Evolutionary conservation across 345 rosid genomes (phyloP), one percentile per base, ranked within the genome.

Genomic region (Salix exigua): DNA sequence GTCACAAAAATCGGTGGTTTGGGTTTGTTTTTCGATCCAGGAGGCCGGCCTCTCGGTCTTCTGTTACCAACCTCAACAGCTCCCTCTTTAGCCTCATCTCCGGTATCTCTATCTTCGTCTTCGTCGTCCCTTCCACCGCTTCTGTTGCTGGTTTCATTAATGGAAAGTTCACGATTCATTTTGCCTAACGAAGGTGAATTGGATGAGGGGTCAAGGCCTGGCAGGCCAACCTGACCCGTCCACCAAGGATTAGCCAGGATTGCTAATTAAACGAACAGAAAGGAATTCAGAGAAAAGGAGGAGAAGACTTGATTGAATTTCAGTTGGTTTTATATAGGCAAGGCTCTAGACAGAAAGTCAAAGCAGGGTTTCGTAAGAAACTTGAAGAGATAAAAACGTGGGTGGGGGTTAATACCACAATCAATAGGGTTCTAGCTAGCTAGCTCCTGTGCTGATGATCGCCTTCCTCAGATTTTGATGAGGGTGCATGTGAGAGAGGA

Each of bases 11-110:
- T 87, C 40, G 95, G 97, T 5, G 95, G 91, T 74, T 89, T 92
- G 2, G 95, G 88, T 81, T 87, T 92, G 87, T 92, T 92, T 77
- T 88, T 92, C 51, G 97, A 92, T 55, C 97, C 97, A 5, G 97
- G 88, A 35, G 97, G 97, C 12, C 97, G 87, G 21, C 97, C 97
- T 60, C 97, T 81, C 0, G 93, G 91, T 81, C 97, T 83, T 18
- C 97, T 87, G 69, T 64, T 92, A 7, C 90, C 92, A 2, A 87
- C 75, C 53, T 90, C 97, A 8, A 92, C 88, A 0, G 91, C 97
- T 0, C 92, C 94, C 61, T 89, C 95, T 81, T 76, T 88, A 38
- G 88, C 90, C 72, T 92, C 97, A 3, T 89, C 92, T 23, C 88
- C 88, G 10, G 80, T 80, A 18, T 87, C 89, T 23, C 85, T 79